Conservation (phyloP, 768 basidiomycete species). For the Phanerodontia chrysosporium region DNA sequence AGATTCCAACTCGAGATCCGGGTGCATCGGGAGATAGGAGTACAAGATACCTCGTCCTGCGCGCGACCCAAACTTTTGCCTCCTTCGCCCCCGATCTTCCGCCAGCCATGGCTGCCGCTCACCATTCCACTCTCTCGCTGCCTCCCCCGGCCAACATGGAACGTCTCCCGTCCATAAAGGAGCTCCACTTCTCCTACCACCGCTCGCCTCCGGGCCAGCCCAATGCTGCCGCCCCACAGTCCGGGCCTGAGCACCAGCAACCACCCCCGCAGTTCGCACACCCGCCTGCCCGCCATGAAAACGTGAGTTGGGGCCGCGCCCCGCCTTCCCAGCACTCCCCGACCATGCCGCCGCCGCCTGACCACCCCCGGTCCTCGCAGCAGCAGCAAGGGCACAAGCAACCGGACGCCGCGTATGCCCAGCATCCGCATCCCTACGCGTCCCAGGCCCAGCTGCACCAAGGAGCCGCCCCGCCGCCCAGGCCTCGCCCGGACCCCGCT, state of each 20-base stretch:
- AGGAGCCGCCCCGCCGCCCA: slow-evolving; percentile 15
- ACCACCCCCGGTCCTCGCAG: slow-evolving; percentile 20
- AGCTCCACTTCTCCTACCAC: slow-evolving; percentile 57
- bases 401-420: slow-evolving; percentile 47
- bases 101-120: slow-evolving; percentile 46
- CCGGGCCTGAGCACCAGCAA: slow-evolving; percentile 27
- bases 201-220: slow-evolving; percentile 30
- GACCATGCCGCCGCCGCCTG: slow-evolving; percentile 21
- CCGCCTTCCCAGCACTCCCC: slow-evolving; percentile 19
- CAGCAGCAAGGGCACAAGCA: slow-evolving; percentile 30
- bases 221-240: slow-evolving; percentile 20
- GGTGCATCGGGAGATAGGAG: slow-evolving; percentile 64
- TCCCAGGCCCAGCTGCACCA: not conserved
- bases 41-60: slow-evolving; percentile 35
- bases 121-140: slow-evolving; percentile 34
- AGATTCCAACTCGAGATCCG: slow-evolving; percentile 38
- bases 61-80: slow-evolving; percentile 28
- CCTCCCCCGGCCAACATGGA: slow-evolving; percentile 38
- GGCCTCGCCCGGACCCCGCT: slow-evolving; percentile 2
- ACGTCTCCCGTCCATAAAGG: slow-evolving; percentile 69
- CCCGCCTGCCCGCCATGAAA: slow-evolving; percentile 29
- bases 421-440: not conserved
- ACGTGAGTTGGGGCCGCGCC: slow-evolving; percentile 19
- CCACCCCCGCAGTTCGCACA: slow-evolving; percentile 25
- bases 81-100: slow-evolving; percentile 30